Conservation (phyloP, 805 yeast genomes). For the Sugiyamaella lignohabitans region DNA sequence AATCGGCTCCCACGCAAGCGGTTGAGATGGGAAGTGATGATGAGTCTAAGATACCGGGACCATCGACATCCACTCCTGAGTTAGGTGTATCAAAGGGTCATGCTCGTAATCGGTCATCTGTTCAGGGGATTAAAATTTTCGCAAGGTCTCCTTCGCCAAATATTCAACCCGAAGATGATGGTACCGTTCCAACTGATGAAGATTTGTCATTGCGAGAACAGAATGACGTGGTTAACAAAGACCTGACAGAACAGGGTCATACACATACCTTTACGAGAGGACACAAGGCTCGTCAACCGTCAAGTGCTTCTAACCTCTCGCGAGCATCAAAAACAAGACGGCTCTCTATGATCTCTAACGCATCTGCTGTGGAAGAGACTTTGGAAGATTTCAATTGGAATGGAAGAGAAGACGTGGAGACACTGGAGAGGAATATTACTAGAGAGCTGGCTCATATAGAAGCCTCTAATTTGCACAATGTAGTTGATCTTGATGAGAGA, state of each 20-base stretch:
- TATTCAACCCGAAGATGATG: neutral
- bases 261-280: neutral
- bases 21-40: too few species aligned
- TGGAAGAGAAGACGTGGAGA: slow-evolving; percentile 54
- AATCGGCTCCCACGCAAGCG: neutral
- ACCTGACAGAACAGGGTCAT: neutral
- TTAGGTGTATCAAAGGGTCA: neutral
- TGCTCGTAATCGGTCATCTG: neutral
- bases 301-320: slow-evolving; percentile 13
- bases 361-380: slow-evolving; percentile 48
- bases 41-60: too few species aligned
- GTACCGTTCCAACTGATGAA: neutral
- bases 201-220: neutral
- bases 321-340: slow-evolving; percentile 10
- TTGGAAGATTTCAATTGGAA: slow-evolving; percentile 77
- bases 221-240: neutral
- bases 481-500: slow-evolving; percentile 45
- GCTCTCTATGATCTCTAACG: slow-evolving; percentile 17
- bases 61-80: neutral
- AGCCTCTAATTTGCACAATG: slow-evolving; percentile 51
- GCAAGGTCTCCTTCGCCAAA: slow-evolving; percentile 1
- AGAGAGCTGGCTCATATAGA: slow-evolving; percentile 57
- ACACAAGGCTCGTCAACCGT: slow-evolving; percentile 10
- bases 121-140: slow-evolving; percentile 4
- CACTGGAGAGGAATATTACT: slow-evolving; percentile 50